Evolutionary conservation across 345 rosid species (phyloP).

Genomic region (Eucalyptus camaldulensis): DNA sequence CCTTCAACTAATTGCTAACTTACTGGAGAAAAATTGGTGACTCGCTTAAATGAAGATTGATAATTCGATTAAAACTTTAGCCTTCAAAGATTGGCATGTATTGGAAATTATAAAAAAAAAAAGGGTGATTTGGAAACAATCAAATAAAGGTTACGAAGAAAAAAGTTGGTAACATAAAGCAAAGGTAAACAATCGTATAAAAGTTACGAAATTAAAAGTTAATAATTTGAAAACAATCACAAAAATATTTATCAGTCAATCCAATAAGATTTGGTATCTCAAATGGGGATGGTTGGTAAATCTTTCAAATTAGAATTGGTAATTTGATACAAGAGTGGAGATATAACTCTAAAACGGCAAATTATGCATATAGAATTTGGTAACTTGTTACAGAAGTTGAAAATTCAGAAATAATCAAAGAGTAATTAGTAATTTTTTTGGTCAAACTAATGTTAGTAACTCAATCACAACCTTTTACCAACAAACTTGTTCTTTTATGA

Average conservation of each 20-base stretch:
- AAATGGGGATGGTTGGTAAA: not conserved
- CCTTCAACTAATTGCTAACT: not conserved
- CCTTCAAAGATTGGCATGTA: not conserved
- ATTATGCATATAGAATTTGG: not conserved
- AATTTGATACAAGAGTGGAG: not conserved
- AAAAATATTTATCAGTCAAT: not conserved
- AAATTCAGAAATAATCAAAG: not conserved
- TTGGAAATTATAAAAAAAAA: not conserved
- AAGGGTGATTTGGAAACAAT: not conserved
- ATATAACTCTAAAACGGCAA: not conserved
- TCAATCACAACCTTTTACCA: not conserved
- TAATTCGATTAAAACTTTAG: not conserved
- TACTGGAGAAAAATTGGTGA: not conserved
- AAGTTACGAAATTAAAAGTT: not conserved
- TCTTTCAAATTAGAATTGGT: not conserved
- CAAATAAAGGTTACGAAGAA: not conserved
- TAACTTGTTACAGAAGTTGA: not conserved
- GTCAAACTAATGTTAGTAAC: not conserved
- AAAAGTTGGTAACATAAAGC: not conserved
- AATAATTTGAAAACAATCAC: not conserved
- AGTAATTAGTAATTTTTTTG: not conserved
- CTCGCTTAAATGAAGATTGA: not conserved
- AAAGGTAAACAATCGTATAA: not conserved
- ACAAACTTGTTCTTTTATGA: not conserved
- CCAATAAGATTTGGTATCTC: not conserved